Conservation (phyloP, 148 eudicot genomes). For the Chenopodium album region DNA sequence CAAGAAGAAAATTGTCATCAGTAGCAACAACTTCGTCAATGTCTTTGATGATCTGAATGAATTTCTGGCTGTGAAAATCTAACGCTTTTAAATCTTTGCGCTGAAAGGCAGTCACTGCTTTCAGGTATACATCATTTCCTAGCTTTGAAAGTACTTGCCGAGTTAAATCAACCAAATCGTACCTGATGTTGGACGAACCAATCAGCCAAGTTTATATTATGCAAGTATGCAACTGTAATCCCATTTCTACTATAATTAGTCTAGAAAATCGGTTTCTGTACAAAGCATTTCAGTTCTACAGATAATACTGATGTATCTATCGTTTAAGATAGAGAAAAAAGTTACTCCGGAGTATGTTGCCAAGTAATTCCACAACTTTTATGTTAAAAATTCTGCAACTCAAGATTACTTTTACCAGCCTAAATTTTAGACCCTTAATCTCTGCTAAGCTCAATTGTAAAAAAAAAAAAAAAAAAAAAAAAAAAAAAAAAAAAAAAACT, state of each 20-base stretch:
- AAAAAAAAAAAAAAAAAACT: no score
- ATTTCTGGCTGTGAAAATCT: slow-evolving; percentile 45
- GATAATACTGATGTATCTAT: no score
- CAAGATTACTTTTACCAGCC: no score
- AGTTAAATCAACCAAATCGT: slow-evolving; percentile 95
- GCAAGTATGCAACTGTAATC: not conserved
- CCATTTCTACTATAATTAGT: not conserved
- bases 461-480: no score
- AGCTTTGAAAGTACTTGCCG: slow-evolving; percentile 92
- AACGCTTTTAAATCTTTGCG: slow-evolving; percentile 51
- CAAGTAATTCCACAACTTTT: no score
- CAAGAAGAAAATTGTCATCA: slow-evolving; percentile 91
- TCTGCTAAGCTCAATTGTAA: no score
- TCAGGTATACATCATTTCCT: slow-evolving; percentile 77
- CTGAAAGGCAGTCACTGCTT: slow-evolving; percentile 66
- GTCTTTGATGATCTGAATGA: slow-evolving; percentile 70
- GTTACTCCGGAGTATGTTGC: no score
- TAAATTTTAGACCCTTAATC: no score
- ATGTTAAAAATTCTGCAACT: no score
- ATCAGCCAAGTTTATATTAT: not conserved
- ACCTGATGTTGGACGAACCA: slow-evolving; percentile 40
- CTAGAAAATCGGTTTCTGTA: no score
- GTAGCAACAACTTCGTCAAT: slow-evolving; percentile 74
- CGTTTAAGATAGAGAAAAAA: no score
- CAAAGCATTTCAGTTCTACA: no score